Percentiles rank a stretch among this genome's conserved stretches.
Evolutionary conservation across 73 alveolate species (phyloP).

Genomic region (Paramecium sonneborni): DNA sequence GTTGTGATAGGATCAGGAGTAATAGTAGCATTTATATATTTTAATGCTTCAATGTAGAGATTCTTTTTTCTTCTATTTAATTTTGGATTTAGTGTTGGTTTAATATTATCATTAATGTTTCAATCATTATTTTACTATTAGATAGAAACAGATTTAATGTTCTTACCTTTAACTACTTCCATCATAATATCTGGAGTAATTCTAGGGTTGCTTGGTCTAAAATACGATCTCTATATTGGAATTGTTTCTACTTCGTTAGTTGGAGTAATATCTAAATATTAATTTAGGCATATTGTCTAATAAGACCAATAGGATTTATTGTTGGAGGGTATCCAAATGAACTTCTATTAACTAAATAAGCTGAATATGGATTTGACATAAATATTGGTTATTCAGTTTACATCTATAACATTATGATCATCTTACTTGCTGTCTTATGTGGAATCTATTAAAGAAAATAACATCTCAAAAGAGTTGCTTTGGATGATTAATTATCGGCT

Average conservation of each 20-base stretch:
- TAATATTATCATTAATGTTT: background rate
- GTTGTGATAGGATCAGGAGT: constrained; percentile 6
- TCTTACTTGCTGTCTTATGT: background rate
- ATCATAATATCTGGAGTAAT: background rate
- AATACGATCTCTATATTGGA: background rate
- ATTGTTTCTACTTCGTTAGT: background rate
- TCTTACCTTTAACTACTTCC: background rate
- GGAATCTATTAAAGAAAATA: background rate
- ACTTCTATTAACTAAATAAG: background rate
- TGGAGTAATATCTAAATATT: background rate
- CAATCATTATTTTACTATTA: background rate
- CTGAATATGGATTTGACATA: background rate
- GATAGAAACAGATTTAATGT: background rate
- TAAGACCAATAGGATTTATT: background rate
- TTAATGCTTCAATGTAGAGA: background rate
- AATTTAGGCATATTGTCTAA: background rate
- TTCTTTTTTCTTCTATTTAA: background rate
- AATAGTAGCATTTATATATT: background rate
- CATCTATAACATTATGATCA: background rate
- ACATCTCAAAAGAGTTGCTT: background rate
- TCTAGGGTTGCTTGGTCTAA: background rate
- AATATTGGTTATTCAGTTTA: background rate
- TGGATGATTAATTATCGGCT: background rate
- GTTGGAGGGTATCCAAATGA: constrained; percentile 40
- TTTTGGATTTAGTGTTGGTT: constrained; percentile 5